These are phyloP conservation scores for Tuber brumale DNA, from an alignment of 495 filamentous ascomycete species.

Conservation along the genomic window DNA sequence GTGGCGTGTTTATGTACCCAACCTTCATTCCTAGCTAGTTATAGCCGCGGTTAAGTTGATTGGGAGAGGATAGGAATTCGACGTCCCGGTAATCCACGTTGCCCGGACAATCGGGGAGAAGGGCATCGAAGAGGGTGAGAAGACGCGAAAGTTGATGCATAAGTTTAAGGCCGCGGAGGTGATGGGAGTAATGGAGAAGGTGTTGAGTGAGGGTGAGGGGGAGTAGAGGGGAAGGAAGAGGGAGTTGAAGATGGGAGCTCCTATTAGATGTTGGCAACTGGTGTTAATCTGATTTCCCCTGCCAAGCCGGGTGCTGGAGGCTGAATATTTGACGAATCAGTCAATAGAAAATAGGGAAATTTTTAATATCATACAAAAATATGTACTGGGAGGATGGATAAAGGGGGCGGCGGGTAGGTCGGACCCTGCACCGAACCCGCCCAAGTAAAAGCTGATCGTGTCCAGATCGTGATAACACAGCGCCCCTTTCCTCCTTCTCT, in stretches of 20 bases:
- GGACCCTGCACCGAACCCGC: neutral
- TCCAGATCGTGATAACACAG: neutral
- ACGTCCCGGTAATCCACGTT: slow-evolving; percentile 34
- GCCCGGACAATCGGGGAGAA: slow-evolving; percentile 18
- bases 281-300: neutral
- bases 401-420: neutral
- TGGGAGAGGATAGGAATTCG: slow-evolving; percentile 16
- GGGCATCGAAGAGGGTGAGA: slow-evolving; percentile 13
- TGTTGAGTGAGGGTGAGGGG: slow-evolving; percentile 8
- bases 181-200: slow-evolving; percentile 24
- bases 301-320: neutral
- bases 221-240: slow-evolving; percentile 4
- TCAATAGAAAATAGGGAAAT: neutral
- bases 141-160: slow-evolving; percentile 31
- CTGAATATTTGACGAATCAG: neutral
- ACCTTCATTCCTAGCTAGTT: neutral
- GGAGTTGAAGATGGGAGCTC: neutral
- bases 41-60: neutral
- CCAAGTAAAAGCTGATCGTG: neutral
- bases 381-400: neutral
- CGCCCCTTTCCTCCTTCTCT: neutral
- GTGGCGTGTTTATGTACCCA: slow-evolving; percentile 30
- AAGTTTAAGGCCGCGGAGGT: slow-evolving; percentile 32
- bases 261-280: neutral
- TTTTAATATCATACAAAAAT: too few species aligned